Evolutionary conservation across 345 rosid genomes (phyloP), one percentile per base, ranked within the genome.

Genomic region (Linum trigynum): DNA sequence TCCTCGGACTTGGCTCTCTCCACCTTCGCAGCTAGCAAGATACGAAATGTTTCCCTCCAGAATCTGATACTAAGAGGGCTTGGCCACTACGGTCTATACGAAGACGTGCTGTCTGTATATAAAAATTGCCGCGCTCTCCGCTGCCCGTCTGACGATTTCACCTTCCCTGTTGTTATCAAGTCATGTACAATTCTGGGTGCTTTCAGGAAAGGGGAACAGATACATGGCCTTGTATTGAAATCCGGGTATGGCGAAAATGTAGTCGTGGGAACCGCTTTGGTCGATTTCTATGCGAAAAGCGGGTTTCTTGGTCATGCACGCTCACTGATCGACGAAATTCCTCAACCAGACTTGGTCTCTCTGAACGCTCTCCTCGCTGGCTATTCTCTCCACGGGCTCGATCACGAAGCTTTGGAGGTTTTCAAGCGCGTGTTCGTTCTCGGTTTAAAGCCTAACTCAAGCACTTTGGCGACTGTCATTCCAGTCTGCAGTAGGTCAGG

Each of bases 111-210:
- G 55, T 65, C 69, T 57, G 80, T 76, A 2, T 80, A 74, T 39
- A 7, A 8, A 8, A 65, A 66, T 2, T 81, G 76, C 55, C 82
- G 75, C 15, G 42, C 43, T 68, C 66, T 69, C 7, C 65, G 73
- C 63, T 75, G 76, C 60, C 63, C 68, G 3, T 78, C 76, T 8
- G 78, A 79, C 71, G 38, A 72, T 65, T 78, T 74, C 67, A 79
- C 82, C 9, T 78, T 84, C 37, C 82, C 88, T 42, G 76, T 39
- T 38, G 79, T 79, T 59, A 78, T 81, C 57, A 84, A 84, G 75
- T 84, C 84, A 14, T 75, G 81, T 59, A 66, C 84, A 4, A 67
- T 50, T 74, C 63, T 79, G 7, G 67, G 82, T 14, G 67, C 66
- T 17, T 67, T 74, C 60, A 38, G 62, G 36, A 59, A 66, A 38